These are phyloP conservation scores for Suillus paluster DNA, from an alignment of 768 basidiomycete genomes.

Conservation along the genomic window DNA sequence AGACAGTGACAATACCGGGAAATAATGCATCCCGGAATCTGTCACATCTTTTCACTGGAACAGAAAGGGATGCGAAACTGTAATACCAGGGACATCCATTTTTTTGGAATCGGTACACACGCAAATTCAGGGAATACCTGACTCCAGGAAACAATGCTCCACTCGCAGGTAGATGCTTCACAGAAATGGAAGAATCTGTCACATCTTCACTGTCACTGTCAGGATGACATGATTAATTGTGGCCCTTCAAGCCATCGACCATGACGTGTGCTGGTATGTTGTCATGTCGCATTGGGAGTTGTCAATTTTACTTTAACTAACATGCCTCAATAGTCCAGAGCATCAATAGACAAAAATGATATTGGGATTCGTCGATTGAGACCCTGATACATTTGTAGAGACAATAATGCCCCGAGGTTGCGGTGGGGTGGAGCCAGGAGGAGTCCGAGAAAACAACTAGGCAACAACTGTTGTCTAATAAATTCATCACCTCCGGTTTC, in stretches of 20 bases:
- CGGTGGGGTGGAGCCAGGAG: constrained; percentile 21
- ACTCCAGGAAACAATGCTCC: too few species aligned
- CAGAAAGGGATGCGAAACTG: too few species aligned
- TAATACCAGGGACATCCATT: too few species aligned
- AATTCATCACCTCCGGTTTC: constrained; percentile 19
- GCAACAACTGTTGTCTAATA: constrained; percentile 25
- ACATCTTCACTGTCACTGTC: not conserved
- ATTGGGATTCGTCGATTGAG: constrained; percentile 29
- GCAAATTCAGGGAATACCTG: too few species aligned
- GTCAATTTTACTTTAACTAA: constrained; percentile 25
- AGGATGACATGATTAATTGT: constrained; percentile 29
- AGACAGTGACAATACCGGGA: not conserved
- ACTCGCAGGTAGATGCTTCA: too few species aligned
- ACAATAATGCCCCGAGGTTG: constrained; percentile 21
- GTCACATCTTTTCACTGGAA: not conserved
- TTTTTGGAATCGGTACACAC: too few species aligned
- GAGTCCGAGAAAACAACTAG: constrained; percentile 28
- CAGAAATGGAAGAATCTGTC: too few species aligned
- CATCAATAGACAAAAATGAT: constrained; percentile 25
- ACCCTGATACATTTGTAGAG: constrained; percentile 16
- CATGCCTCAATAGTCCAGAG: constrained; percentile 25
- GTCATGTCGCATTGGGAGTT: constrained; percentile 21
- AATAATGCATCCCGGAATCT: not conserved
- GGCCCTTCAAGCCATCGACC: constrained; percentile 35
- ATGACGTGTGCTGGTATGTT: constrained; percentile 23